phyloP scores from a whole-genome alignment of 345 rosid genomes.

The Eucalyptus regnans region DNA sequence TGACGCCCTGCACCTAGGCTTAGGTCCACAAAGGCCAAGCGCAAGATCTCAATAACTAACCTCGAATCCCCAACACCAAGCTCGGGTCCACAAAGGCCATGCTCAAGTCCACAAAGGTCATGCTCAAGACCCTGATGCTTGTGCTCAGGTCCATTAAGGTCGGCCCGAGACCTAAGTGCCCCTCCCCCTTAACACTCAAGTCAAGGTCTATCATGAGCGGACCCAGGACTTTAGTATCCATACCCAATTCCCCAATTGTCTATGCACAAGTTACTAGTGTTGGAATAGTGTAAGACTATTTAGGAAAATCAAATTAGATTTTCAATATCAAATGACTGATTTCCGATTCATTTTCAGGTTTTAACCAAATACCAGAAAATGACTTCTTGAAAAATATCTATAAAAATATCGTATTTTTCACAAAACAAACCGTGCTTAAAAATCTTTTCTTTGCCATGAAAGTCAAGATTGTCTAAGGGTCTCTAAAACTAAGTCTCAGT shows the following conservation, averaged over 20 bases:
- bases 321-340: too few relatives aligned
- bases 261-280: not conserved
- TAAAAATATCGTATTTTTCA: rapidly evolving
- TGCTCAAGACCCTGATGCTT: not conserved
- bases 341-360: not conserved
- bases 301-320: not conserved
- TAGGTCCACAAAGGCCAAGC: not conserved
- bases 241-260: not conserved
- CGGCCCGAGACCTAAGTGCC: not conserved
- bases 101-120: not conserved
- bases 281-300: not conserved
- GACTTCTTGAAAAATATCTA: not conserved
- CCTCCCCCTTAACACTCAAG: not conserved
- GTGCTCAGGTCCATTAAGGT: not conserved
- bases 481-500: not conserved
- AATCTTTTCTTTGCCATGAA: not conserved
- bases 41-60: not conserved
- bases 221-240: not conserved
- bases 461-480: not conserved
- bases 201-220: not conserved
- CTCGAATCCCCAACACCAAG: not conserved
- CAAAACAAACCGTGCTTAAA: not conserved
- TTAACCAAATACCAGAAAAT: not conserved
- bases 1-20: not conserved
- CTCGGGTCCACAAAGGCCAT: not conserved